Evolutionary conservation across 805 yeast genomes (phyloP), one percentile per base, ranked within the genome.

Genomic region (Pichia eremophila): DNA sequence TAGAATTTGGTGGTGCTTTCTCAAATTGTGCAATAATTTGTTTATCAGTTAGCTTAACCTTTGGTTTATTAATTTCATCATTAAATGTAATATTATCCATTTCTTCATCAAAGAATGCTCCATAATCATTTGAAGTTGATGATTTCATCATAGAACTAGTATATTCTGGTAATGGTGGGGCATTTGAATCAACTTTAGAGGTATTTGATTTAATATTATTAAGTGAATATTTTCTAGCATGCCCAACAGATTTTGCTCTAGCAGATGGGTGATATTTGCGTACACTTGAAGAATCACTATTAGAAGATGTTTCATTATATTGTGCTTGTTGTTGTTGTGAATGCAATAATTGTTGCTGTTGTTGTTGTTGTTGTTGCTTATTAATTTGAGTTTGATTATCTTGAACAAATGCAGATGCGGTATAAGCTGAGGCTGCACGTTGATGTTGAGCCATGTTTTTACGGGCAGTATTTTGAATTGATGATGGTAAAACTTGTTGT

Each of bases 231-330:
- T 79, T 81, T 58, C 86, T 76, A 19, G 78, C 75, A 61, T 86
- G 91, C n/a, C 90, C 89, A 43, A 86, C 80, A 19, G 95, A 84
- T 60, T 85, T 87, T 3, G 95, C 95, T 57, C 95, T 77, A 0
- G 95, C 95, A 14, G 88, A 79, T 36, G 95, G 95, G 63, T 86
- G 95, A 51, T 70, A 67, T 51, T 52, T 46, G 15, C 50, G 53
- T 15, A 34, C 39, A 22, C 40, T 27, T 25, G 39, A 5, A 17
- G 36, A 34, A 14, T 34, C 36, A 34, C 12, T 34, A 15, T 11
- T 34, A 12, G 10, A 15, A 12, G 25, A 22, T 22, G 25, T 5
- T 5, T 22, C 25, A 22, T 22, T 22, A 22, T 22, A 22, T 22
- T 22, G 25, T 15, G 36, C 4, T 48, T 55, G 41, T 47, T 51